phyloP scores from a whole-genome alignment of 441 rosid species.

The Gossypium schwendimanii region DNA sequence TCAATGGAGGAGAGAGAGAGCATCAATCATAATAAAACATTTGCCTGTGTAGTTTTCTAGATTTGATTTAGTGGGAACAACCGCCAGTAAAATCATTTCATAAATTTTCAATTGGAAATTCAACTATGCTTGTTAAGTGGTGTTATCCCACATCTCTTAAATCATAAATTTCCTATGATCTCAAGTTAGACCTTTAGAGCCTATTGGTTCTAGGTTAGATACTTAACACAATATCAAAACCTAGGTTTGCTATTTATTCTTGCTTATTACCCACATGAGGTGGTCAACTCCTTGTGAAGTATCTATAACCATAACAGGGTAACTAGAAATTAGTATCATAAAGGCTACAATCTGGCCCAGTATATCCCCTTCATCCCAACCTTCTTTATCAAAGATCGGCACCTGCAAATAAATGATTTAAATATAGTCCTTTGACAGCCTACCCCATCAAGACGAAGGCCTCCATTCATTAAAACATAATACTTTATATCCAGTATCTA shows the following conservation, averaged over 20 bases:
- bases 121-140: background rate
- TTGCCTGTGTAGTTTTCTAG: background rate
- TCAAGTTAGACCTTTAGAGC: background rate
- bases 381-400: background rate
- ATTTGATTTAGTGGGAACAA: background rate
- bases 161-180: background rate
- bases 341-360: background rate
- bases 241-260: too few relatives aligned
- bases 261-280: too few relatives aligned
- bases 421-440: background rate
- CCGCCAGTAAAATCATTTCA: background rate
- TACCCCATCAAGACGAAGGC: background rate
- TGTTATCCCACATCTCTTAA: background rate
- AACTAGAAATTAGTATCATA: background rate
- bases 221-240: too few relatives aligned
- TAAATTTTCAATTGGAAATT: background rate
- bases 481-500: background rate
- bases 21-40: background rate
- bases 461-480: background rate
- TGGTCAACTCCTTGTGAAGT: background rate
- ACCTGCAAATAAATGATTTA: background rate
- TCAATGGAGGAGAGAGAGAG: background rate
- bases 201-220: background rate
- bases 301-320: background rate
- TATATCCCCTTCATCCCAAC: background rate